Evolutionary conservation across 2,329 filamentous ascomycete species (phyloP), one percentile per base, ranked within the genome.

Genomic region (Diaporthe vaccinii): DNA sequence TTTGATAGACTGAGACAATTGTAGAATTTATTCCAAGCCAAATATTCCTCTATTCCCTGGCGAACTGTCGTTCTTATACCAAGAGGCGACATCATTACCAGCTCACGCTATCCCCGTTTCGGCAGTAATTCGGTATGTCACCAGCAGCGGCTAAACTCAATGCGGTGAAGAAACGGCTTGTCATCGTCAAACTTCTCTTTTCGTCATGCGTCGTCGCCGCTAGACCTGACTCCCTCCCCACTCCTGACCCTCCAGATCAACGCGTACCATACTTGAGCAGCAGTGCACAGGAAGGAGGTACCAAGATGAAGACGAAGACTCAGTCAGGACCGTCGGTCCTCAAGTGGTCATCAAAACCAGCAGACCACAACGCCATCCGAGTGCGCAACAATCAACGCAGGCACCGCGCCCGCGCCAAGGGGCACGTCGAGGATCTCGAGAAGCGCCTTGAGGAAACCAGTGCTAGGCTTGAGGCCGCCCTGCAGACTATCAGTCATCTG

Each of bases 331-430:
- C 67, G 3, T 31, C 57, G 4, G 3, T 62, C 1, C 36, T 74
- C 12, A 83, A 81, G 61, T 83, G 81, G 78, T 80, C 81, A 1
- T 69, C 72, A 39, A 82, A 78, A 68, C 75, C 82, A 4, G 78
- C 80, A 7, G 79, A 82, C 6, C 80, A 84, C 74, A 81, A 83
- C 31, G 79, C 81, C 3, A 78, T 77, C 12, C 84, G 87, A 10
- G 84, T 87, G 22, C 86, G 87, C n/a, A 85, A 89, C 61, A 89
- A 89, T 77, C 87, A 89, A 78, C 85, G 87, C 53, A 84, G 87
- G 34, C 87, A 89, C 77, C 85, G 87, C 6, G 86, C 86, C 12
- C 81, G 85, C 41, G 82, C 84, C 57, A 85, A 84, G 62, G 81
- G 83, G 51, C 82, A 84, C 51, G 83, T 88, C 36, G 78, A 82